Evolutionary conservation across 2,329 filamentous ascomycete genomes (phyloP), one percentile per base, ranked within the genome.

Genomic region (Colletotrichum cordylinicola): DNA sequence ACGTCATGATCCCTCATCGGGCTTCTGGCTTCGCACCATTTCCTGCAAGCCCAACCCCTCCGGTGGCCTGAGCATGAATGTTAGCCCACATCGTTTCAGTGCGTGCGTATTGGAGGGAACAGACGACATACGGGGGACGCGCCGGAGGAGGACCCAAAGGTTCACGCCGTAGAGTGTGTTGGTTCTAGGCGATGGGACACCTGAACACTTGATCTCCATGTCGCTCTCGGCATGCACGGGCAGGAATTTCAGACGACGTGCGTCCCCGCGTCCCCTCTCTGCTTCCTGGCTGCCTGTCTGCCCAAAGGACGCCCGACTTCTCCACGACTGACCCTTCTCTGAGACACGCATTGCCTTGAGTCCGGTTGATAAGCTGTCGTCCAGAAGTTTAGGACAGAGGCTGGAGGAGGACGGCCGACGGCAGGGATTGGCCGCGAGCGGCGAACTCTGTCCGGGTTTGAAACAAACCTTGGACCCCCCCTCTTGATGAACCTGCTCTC

Each of bases 391-490:
- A 69, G 58, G 39, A 64, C 21, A 29, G 43, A 58, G 7, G 21
- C 48, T 52, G 70, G 31, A 15, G 74, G 55, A 33, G 73, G 65
- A 65, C 15, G 64, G 70, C 58, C 29, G 21, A 13, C 21, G 15
- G 35, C 56, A n/a, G 58, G 52, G 64, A 61, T 74, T 76, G 74
- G 74, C 48, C 37, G 15, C 56, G 43, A 37, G 58, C 18, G 48
- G 9, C 58, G 74, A 76, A 74, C 74, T 74, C 65, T 74, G 65
- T 74, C 58, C 58, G 56, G 70, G 29, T 37, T 61, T 76, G 74
- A 76, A 76, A 76, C 74, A 76, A 76, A 76, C 74, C 74, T 76
- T 76, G 70, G 27, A 15, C 12, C 18, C 56, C 24, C 43, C 39
- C 15, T 69, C 35, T 35, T 61, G 58, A 61, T 21, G 33, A 12